These are phyloP conservation scores for Euryodendron excelsum DNA, from an alignment of 148 eudicot species.

Conservation along the genomic window DNA sequence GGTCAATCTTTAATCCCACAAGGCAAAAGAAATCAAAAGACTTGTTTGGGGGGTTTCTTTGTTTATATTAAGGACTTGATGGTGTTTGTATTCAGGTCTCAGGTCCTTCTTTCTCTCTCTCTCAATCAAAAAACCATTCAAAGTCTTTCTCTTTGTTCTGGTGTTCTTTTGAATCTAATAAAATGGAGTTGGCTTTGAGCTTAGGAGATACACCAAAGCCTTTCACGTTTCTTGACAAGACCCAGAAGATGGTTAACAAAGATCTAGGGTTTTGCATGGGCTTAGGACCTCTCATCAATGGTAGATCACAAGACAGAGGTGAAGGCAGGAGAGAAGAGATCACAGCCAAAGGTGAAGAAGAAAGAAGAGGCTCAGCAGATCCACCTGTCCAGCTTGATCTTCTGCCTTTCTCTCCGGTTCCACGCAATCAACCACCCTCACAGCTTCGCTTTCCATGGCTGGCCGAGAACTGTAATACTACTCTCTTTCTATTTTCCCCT, in stretches of 20 bases:
- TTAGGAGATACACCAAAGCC: slow-evolving; percentile 37
- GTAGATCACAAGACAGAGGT: background rate
- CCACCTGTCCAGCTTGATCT: slow-evolving; percentile 50
- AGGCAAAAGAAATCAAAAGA: background rate
- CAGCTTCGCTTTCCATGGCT: slow-evolving; percentile 33
- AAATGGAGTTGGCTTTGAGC: slow-evolving; percentile 52
- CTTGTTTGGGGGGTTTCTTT: background rate
- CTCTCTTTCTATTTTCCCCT: background rate
- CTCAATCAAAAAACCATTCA: background rate
- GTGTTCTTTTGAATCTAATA: background rate
- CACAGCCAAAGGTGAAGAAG: background rate
- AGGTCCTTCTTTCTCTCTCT: background rate
- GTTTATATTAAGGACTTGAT: background rate
- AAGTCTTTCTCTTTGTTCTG: slow-evolving; percentile 1
- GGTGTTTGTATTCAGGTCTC: background rate
- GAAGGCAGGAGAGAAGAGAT: background rate
- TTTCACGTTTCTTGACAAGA: slow-evolving; percentile 24
- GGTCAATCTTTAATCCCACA: slow-evolving; percentile 35
- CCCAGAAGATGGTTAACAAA: slow-evolving; percentile 13
- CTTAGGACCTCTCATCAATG: slow-evolving; percentile 13
- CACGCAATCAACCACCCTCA: slow-evolving; percentile 21
- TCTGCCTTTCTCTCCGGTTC: slow-evolving; percentile 41
- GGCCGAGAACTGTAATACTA: slow-evolving; percentile 25
- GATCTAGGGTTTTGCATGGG: slow-evolving; percentile 51
- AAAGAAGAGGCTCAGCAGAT: slow-evolving; percentile 23